Evolutionary conservation across 306 rosid species (phyloP).

Genomic region (Echinosophora koreensis): DNA sequence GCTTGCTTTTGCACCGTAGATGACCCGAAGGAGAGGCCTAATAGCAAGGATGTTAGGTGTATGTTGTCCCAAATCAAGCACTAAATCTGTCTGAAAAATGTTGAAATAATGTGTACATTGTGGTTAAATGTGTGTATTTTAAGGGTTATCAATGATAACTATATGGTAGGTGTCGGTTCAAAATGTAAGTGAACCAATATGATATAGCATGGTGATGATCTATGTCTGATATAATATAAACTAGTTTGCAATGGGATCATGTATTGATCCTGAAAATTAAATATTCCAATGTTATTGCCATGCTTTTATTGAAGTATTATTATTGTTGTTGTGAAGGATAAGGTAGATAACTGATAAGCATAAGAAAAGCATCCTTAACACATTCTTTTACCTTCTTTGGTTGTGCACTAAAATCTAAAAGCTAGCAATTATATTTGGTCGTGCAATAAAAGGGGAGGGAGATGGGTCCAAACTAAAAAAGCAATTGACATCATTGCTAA

Average conservation of each 20-base stretch:
- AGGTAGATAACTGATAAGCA: too few species aligned
- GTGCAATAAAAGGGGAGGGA: background rate
- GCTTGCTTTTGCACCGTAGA: conserved; percentile 90
- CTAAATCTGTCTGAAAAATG: conserved; percentile 30
- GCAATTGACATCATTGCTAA: background rate
- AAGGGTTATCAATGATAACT: background rate
- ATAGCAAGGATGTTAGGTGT: conserved; percentile 85
- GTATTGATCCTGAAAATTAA: conserved; percentile 18
- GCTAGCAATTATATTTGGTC: background rate
- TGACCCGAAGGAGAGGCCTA: conserved; percentile 86
- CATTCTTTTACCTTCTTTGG: background rate
- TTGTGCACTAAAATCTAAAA: background rate
- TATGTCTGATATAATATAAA: background rate
- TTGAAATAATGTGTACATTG: conserved; percentile 26
- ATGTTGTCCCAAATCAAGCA: conserved; percentile 85
- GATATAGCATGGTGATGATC: conserved; percentile 22
- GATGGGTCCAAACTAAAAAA: background rate
- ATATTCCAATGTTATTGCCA: background rate
- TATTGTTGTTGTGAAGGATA: background rate
- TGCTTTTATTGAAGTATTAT: background rate
- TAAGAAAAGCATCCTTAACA: background rate
- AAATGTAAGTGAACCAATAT: conserved; percentile 1
- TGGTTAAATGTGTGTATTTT: background rate
- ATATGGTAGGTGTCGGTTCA: conserved; percentile 18
- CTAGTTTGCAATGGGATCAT: conserved; percentile 11